Evolutionary conservation across 2,329 filamentous ascomycete species (phyloP).

Genomic region (Tolypocladium album): DNA sequence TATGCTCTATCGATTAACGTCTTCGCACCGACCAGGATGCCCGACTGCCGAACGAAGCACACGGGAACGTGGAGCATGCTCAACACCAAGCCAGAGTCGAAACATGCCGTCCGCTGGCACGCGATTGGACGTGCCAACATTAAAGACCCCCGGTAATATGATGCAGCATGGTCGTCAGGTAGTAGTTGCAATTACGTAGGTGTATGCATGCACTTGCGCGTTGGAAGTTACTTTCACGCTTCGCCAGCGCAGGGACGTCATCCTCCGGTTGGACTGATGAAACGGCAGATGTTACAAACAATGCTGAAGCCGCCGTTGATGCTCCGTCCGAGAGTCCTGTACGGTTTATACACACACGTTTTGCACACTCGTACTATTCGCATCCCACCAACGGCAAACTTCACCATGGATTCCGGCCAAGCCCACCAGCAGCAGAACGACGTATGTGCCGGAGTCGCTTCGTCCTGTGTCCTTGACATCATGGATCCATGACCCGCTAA

Average conservation of each 20-base stretch:
- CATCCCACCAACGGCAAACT: background rate
- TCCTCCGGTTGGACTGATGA: background rate
- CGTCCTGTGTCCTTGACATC: background rate
- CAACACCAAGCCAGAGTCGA: background rate
- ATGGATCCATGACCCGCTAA: background rate
- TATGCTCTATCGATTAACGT: too few species aligned
- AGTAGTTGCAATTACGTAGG: conserved; percentile 1
- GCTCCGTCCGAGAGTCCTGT: background rate
- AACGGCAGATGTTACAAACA: background rate
- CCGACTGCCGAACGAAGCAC: too few species aligned
- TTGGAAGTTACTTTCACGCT: background rate
- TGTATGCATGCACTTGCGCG: background rate
- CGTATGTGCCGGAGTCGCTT: conserved; percentile 14
- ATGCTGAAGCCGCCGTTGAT: background rate
- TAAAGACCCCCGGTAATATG: background rate
- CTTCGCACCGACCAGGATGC: too few species aligned
- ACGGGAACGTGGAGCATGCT: too few species aligned
- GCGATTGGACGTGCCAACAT: conserved; percentile 1
- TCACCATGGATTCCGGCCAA: conserved; percentile 10
- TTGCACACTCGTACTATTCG: background rate
- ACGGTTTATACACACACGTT: background rate
- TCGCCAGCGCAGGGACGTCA: conserved; percentile 1
- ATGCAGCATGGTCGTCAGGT: too few species aligned
- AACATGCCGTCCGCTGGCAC: background rate
- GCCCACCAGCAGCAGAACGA: conserved; percentile 6